Evolutionary conservation across 2,329 filamentous ascomycete species (phyloP).

Genomic region (Hypoxylon sp.): DNA sequence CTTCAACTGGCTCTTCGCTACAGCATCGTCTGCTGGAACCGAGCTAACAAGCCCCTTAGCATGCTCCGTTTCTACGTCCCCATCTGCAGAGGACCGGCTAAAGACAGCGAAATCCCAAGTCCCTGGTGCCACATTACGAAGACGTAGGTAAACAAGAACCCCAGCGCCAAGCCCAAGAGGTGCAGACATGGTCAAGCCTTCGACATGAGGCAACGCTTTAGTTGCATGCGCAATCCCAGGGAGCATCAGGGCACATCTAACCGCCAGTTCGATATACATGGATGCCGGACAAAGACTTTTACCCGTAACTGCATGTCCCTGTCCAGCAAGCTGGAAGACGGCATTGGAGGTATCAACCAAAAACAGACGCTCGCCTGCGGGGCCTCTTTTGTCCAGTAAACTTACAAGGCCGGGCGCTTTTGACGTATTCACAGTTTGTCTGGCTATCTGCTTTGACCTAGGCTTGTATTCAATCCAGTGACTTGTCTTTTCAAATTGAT

Average conservation of each 20-base stretch:
- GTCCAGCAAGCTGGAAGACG: constrained; percentile 3
- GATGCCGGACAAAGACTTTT: constrained; percentile 26
- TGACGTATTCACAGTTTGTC: background rate
- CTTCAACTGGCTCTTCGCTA: constrained; percentile 9
- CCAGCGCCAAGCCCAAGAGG: constrained; percentile 12
- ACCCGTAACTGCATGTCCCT: constrained; percentile 38
- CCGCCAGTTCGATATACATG: constrained; percentile 30
- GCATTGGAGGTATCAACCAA: constrained; percentile 4
- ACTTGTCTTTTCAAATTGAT: constrained; percentile 11
- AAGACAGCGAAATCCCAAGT: constrained; percentile 12
- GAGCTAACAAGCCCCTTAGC: constrained; percentile 5
- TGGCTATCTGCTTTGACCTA: background rate
- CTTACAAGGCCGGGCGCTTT: constrained; percentile 3
- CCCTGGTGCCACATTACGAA: constrained; percentile 2
- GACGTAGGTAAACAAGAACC: constrained; percentile 8
- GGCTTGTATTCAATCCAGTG: constrained; percentile 19
- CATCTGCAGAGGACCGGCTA: background rate
- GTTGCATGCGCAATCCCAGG: background rate
- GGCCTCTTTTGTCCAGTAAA: background rate
- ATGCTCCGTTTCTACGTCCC: background rate
- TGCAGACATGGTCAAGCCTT: constrained; percentile 13
- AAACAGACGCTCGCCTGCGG: constrained; percentile 7
- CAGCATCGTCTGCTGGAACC: constrained; percentile 1
- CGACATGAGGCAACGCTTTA: constrained; percentile 9
- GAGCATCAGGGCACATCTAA: background rate